Conservation (phyloP, 179 eudicot genomes). For the Silene vulgaris region DNA sequence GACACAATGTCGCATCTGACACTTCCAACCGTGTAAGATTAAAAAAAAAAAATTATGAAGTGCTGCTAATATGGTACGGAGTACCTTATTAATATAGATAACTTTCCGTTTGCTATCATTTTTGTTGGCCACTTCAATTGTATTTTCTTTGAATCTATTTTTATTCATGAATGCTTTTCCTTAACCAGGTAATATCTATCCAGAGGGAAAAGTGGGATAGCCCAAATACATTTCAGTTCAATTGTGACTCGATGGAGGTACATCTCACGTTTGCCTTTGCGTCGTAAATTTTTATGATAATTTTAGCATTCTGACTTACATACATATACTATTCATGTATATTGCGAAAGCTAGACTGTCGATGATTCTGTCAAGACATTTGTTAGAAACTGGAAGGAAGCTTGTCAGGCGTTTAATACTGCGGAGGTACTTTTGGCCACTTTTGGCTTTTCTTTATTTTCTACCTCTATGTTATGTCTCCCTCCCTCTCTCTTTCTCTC, state of each 20-base stretch:
- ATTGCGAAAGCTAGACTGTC: conserved; percentile 5
- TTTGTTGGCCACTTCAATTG: background rate
- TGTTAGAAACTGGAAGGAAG: conserved; percentile 11
- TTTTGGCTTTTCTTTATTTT: background rate
- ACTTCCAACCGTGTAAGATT: too few species aligned
- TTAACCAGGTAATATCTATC: conserved; percentile 1
- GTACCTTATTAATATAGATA: too few species aligned
- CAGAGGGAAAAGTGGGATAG: conserved; percentile 10
- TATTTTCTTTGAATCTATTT: background rate
- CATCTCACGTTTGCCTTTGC: background rate
- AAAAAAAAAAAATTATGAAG: too few species aligned
- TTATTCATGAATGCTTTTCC: background rate
- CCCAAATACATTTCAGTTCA: conserved; percentile 14
- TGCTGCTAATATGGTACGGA: too few species aligned
- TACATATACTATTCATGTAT: too few species aligned
- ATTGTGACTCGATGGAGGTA: background rate
- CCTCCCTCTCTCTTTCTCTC: background rate
- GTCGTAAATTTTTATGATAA: background rate
- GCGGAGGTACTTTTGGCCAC: background rate
- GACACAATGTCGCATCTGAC: too few species aligned
- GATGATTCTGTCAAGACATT: background rate
- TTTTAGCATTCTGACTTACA: background rate
- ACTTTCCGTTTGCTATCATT: background rate
- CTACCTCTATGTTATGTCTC: background rate
- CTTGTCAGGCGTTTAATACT: conserved; percentile 6